Percentiles rank a stretch among this genome's conserved stretches.
phyloP scores from a whole-genome alignment of 2,329 filamentous ascomycete species.

The Mycosphaerella sp. region DNA sequence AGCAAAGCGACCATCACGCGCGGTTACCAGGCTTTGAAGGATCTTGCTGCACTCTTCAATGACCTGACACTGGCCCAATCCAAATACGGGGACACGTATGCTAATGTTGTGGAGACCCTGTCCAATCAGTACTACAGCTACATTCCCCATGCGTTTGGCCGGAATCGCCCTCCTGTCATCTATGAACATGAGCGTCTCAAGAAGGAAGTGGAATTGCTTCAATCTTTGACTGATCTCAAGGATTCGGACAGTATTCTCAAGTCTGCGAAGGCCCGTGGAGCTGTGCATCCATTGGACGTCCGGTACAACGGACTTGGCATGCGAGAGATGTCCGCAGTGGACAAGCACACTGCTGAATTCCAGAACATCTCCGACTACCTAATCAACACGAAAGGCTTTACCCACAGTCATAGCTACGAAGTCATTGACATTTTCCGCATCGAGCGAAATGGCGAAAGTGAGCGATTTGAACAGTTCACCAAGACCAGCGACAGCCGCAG shows the following conservation, averaged over 20 bases:
- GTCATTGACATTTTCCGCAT: conserved; percentile 77
- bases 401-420: conserved; percentile 55
- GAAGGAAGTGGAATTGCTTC: conserved; percentile 70
- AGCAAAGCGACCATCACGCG: conserved; percentile 68
- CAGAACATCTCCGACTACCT: conserved; percentile 60
- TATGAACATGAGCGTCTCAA: conserved; percentile 53
- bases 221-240: conserved; percentile 80
- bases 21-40: conserved; percentile 71
- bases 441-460: conserved; percentile 63
- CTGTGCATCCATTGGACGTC: conserved; percentile 60
- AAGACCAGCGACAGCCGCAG: conserved; percentile 58
- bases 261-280: conserved; percentile 40
- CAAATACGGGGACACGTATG: conserved; percentile 28
- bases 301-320: conserved; percentile 66
- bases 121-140: conserved; percentile 75
- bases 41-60: conserved; percentile 62
- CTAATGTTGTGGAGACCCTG: conserved; percentile 51
- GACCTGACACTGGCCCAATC: conserved; percentile 44
- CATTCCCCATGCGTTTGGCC: conserved; percentile 76
- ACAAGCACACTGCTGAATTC: conserved; percentile 56
- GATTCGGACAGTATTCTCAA: conserved; percentile 73
- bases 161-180: conserved; percentile 65
- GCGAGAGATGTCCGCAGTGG: conserved; percentile 68
- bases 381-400: conserved; percentile 56
- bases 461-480: conserved; percentile 58